Percentiles rank a stretch among this genome's conserved stretches.
phyloP scores from a whole-genome alignment of 208 protist genomes.

The Trichomonas gallinae region DNA sequence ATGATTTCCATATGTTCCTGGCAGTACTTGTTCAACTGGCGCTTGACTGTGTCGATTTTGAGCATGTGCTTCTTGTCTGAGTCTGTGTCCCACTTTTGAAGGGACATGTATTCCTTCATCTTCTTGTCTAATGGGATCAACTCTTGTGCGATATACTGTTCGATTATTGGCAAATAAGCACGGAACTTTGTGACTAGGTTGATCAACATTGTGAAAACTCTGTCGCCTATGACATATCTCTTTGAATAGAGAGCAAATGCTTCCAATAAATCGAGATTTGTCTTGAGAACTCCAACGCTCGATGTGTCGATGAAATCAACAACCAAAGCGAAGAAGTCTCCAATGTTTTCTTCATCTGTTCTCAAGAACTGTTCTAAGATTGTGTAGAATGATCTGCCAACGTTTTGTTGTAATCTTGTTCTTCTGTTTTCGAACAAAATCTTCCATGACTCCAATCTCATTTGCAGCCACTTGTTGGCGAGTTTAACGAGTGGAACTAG shows the following conservation, averaged over 20 bases:
- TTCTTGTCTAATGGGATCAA: not conserved
- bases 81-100: conserved; percentile 5
- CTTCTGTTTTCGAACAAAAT: not conserved
- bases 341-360: not conserved
- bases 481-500: not conserved
- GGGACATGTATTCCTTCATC: not conserved
- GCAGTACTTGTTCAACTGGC: conserved; percentile 16
- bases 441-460: conserved; percentile 20
- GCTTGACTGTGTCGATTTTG: not conserved
- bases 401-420: not conserved
- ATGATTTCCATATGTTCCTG: not conserved
- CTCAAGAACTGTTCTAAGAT: not conserved
- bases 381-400: not conserved
- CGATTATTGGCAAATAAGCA: not conserved
- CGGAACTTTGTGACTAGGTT: not conserved
- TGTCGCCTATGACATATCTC: not conserved
- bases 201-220: not conserved
- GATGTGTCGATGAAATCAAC: not conserved
- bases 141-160: not conserved
- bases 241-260: not conserved
- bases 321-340: not conserved
- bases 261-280: not conserved
- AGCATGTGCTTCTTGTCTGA: conserved; percentile 5
- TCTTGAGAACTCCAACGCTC: not conserved
- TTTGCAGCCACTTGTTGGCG: not conserved